phyloP scores from a whole-genome alignment of 441 rosid genomes.

The Hura crepitans region DNA sequence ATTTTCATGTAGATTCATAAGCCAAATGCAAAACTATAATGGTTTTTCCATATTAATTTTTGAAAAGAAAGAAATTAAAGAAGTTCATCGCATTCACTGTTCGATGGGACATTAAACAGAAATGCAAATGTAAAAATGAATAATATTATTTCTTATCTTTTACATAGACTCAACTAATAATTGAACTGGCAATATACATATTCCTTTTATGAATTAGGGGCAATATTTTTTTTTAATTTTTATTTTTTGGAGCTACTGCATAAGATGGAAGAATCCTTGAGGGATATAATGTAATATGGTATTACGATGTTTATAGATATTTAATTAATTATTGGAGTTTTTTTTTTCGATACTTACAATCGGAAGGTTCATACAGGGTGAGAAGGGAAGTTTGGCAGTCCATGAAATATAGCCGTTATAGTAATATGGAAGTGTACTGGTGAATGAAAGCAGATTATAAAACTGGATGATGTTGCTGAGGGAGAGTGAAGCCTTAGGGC shows the following conservation, averaged over 20 bases:
- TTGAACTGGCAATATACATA: too few relatives aligned
- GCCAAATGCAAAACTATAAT: neutral
- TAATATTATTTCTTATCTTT: neutral
- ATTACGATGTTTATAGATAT: too few relatives aligned
- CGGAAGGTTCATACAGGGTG: neutral
- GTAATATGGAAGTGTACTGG: neutral
- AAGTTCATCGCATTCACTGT: too few relatives aligned
- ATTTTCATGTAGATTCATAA: too few relatives aligned
- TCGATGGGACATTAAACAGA: neutral
- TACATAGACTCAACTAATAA: neutral
- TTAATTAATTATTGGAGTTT: neutral
- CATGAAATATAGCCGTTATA: constrained; percentile 30
- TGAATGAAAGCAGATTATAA: neutral
- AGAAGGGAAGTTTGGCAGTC: neutral
- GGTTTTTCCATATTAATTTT: neutral
- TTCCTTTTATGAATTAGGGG: too few relatives aligned
- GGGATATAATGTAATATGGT: neutral
- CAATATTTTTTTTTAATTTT: too few relatives aligned
- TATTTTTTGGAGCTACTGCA: neutral
- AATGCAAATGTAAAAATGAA: neutral
- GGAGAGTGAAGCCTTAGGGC: too few relatives aligned
- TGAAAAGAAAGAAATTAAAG: neutral
- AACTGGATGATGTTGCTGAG: neutral
- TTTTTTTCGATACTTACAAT: neutral
- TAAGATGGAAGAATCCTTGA: neutral